These are phyloP conservation scores for Fusarium incarnatum DNA, from an alignment of 2,329 filamentous ascomycete species.

Conservation along the genomic window DNA sequence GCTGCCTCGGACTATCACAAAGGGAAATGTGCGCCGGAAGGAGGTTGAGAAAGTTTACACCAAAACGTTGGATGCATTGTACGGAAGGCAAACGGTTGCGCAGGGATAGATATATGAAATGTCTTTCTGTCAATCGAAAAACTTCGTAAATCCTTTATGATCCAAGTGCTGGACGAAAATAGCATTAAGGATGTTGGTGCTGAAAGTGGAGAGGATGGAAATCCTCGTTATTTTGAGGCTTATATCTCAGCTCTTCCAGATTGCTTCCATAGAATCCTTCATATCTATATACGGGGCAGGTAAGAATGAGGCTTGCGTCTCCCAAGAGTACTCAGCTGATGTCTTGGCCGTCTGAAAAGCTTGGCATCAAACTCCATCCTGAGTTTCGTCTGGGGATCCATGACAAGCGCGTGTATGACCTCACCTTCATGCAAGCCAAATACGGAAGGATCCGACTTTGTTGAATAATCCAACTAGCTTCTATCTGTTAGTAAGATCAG, in stretches of 20 bases:
- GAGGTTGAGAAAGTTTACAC: constrained; percentile 22
- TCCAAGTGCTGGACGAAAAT: not conserved
- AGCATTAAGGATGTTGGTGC: not conserved
- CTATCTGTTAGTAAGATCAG: not conserved
- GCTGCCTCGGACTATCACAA: constrained; percentile 32
- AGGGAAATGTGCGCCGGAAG: constrained; percentile 36
- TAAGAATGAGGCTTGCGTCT: not conserved
- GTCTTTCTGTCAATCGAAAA: not conserved
- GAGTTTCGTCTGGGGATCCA: not conserved
- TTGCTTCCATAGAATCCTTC: not conserved
- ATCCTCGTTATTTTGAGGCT: not conserved
- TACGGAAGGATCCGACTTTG: not conserved
- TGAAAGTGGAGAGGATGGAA: rapidly evolving
- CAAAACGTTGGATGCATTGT: constrained; percentile 5
- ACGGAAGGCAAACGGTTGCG: not conserved
- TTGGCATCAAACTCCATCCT: not conserved
- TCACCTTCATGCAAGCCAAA: not conserved
- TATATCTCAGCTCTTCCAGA: not conserved
- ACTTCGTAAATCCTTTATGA: no score
- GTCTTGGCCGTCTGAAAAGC: not conserved
- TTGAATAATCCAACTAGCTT: not conserved
- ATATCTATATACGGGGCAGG: not conserved
- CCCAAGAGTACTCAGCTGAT: not conserved
- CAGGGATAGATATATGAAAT: not conserved
- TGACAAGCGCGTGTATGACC: not conserved